phyloP scores from a whole-genome alignment of 257 asterid species.

The Cynanchum wilfordii region DNA sequence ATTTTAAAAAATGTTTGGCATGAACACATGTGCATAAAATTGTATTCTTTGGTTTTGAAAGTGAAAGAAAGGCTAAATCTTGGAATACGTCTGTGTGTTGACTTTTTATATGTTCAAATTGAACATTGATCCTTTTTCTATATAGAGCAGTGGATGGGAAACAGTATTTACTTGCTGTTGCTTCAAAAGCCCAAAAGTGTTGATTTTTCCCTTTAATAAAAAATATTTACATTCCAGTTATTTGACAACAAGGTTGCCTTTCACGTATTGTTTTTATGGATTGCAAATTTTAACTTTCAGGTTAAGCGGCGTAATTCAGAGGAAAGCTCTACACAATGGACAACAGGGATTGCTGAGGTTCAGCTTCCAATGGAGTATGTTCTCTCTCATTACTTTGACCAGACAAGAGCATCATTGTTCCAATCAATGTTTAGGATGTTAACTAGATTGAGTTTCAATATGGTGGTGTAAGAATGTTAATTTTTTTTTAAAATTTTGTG shows the following conservation, averaged over 20 bases:
- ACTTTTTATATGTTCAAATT: too few relatives aligned
- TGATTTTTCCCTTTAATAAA: neutral
- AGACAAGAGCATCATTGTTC: neutral
- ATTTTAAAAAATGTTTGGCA: neutral
- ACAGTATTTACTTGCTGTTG: neutral
- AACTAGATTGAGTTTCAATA: neutral
- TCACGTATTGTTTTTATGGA: neutral
- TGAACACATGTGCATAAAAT: neutral
- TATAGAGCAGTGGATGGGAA: neutral
- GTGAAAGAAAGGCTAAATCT: neutral
- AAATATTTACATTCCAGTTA: too few relatives aligned
- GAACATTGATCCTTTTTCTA: neutral
- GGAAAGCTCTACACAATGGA: constrained; percentile 98
- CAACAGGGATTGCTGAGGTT: constrained; percentile 96
- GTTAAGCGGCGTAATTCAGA: constrained; percentile 84
- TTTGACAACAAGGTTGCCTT: neutral
- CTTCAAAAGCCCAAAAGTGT: neutral
- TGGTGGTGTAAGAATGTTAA: neutral
- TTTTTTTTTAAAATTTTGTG: neutral
- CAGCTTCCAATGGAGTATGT: constrained; percentile 97
- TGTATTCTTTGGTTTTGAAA: neutral
- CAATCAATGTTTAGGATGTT: neutral
- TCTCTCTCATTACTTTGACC: constrained; percentile 9
- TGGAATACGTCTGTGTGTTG: neutral
- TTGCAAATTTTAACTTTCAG: constrained; percentile 28